These are phyloP conservation scores for Phytophthora crassamura DNA, from an alignment of 352 stramenopile species.

Conservation along the genomic window DNA sequence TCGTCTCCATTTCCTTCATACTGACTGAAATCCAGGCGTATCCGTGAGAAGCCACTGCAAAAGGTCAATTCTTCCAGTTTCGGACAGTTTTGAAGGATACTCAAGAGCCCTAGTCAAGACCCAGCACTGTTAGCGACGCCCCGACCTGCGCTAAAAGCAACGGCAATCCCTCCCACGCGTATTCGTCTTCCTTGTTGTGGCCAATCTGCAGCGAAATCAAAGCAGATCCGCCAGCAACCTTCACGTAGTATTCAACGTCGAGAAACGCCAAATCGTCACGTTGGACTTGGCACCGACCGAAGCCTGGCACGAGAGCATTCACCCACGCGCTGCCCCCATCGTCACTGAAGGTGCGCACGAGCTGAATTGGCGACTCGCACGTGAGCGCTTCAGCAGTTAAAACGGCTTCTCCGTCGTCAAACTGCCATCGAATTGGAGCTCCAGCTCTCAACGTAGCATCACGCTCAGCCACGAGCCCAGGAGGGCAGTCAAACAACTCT, in stretches of 20 bases:
- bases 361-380: too few species aligned
- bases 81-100: background rate
- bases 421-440: conserved; percentile 15
- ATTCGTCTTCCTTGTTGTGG: background rate
- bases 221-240: too few species aligned
- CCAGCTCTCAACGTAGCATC: conserved; percentile 24
- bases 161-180: background rate
- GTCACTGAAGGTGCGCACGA: too few species aligned
- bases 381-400: too few species aligned
- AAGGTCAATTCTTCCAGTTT: conserved; percentile 1
- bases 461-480: conserved; percentile 7
- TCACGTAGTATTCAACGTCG: too few species aligned
- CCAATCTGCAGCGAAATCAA: too few species aligned
- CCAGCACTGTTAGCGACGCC: background rate
- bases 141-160: background rate
- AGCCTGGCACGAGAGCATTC: conserved; percentile 14
- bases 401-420: too few species aligned
- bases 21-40: background rate
- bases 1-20: background rate
- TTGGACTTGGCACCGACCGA: conserved; percentile 22
- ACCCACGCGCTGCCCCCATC: conserved; percentile 26
- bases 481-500: conserved; percentile 14
- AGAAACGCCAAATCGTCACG: conserved; percentile 14
- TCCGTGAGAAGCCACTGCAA: background rate
- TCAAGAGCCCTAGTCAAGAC: background rate